These are phyloP conservation scores for Pyrus betulifolia DNA, from an alignment of 306 rosid species.

Conservation along the genomic window DNA sequence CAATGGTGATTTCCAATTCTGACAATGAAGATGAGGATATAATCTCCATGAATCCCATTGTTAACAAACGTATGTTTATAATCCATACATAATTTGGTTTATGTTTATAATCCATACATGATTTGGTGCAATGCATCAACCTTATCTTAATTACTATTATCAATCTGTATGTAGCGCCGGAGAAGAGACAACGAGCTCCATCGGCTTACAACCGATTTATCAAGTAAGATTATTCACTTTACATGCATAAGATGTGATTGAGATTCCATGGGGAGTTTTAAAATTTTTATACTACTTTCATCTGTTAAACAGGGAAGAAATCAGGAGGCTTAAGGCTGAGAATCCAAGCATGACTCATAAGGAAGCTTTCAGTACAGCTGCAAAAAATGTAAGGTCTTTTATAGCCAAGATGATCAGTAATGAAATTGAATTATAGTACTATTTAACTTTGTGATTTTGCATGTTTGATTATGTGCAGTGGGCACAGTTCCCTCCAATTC, in stretches of 20 bases:
- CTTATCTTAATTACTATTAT: background rate
- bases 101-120: background rate
- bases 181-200: slow-evolving; percentile 92
- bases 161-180: slow-evolving; percentile 48
- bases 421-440: background rate
- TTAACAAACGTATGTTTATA: slow-evolving; percentile 53
- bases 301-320: slow-evolving; percentile 65
- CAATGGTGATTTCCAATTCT: slow-evolving; percentile 37
- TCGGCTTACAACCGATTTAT: slow-evolving; percentile 91
- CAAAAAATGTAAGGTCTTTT: slow-evolving; percentile 53
- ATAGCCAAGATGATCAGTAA: background rate
- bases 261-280: background rate
- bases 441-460: background rate
- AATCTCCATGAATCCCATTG: slow-evolving; percentile 41
- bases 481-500: slow-evolving; percentile 76
- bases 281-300: slow-evolving; percentile 1
- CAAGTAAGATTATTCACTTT: slow-evolving; percentile 42
- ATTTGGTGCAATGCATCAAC: background rate
- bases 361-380: slow-evolving; percentile 88
- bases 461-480: slow-evolving; percentile 39
- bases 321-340: slow-evolving; percentile 78
- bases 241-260: background rate
- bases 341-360: slow-evolving; percentile 88
- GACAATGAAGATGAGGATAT: slow-evolving; percentile 61
- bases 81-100: slow-evolving; percentile 3